Conservation (phyloP, 257 asterid species). For the Solanum rostratum region DNA sequence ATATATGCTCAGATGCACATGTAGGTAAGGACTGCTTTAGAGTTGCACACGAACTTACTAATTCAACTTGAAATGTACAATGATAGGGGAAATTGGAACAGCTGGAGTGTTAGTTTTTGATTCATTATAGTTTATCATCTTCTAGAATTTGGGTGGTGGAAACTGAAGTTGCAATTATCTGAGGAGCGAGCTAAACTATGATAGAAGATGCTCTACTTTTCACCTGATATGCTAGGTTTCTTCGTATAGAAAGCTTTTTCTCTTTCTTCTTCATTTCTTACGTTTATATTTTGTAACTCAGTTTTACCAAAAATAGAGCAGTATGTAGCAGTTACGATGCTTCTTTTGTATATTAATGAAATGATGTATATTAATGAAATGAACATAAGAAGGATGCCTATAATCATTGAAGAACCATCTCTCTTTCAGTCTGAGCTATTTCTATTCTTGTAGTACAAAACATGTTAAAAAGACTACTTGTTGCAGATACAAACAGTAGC, state of each 20-base stretch:
- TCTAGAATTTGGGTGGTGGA: background rate
- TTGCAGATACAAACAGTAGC: constrained; percentile 48
- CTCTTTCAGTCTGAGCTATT: background rate
- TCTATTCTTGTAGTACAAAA: background rate
- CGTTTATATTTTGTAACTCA: background rate
- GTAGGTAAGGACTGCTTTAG: background rate
- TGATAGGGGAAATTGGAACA: background rate
- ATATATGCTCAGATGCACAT: background rate
- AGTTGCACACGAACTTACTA: background rate
- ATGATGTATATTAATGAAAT: background rate
- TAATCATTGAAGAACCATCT: background rate
- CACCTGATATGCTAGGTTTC: background rate
- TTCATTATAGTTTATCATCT: background rate
- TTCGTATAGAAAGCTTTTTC: background rate
- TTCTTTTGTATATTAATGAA: background rate
- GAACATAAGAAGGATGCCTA: background rate
- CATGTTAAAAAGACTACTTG: background rate
- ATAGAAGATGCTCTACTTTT: background rate
- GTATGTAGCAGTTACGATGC: background rate
- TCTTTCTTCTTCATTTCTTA: background rate
- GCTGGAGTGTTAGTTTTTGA: background rate
- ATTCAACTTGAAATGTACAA: background rate
- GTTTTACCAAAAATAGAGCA: background rate
- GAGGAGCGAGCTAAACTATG: background rate
- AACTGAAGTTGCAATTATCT: background rate